Conservation (phyloP, 2,329 filamentous ascomycete species). For the Scorias spongiosa region DNA sequence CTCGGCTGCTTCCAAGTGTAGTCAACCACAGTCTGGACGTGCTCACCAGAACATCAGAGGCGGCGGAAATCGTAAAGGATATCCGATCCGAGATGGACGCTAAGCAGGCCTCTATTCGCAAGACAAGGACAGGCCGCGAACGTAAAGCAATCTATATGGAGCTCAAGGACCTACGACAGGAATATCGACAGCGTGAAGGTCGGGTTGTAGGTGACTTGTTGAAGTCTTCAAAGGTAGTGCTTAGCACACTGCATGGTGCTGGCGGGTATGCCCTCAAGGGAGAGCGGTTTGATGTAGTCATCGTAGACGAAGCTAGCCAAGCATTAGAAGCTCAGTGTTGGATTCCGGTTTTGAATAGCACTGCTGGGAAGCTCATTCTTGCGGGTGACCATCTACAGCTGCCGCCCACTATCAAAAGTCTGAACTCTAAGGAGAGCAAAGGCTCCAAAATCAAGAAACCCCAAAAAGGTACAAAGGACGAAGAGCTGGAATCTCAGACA, state of each 20-base stretch:
- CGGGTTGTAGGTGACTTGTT: constrained; percentile 67
- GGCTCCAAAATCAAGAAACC: constrained; percentile 10
- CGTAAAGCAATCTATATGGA: constrained; percentile 70
- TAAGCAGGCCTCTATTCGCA: constrained; percentile 76
- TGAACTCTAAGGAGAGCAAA: constrained; percentile 27
- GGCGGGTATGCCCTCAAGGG: constrained; percentile 69
- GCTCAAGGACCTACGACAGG: constrained; percentile 69
- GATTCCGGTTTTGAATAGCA: constrained; percentile 65
- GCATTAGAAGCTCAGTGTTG: constrained; percentile 94
- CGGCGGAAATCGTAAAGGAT: constrained; percentile 76
- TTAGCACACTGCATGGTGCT: constrained; percentile 83
- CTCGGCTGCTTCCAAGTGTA: constrained; percentile 74
- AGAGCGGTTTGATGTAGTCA: constrained; percentile 78
- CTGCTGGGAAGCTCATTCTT: constrained; percentile 65
- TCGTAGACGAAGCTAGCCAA: constrained; percentile 93
- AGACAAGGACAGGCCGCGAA: constrained; percentile 69
- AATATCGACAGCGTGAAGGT: constrained; percentile 73
- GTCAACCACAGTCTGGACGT: constrained; percentile 82
- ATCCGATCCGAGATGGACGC: constrained; percentile 85
- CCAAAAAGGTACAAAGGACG: constrained; percentile 14
- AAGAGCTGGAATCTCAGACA: constrained; percentile 14
- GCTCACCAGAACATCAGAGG: constrained; percentile 77
- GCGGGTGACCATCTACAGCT: constrained; percentile 91
- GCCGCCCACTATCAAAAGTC: constrained; percentile 83
- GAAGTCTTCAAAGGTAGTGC: constrained; percentile 65